These are phyloP conservation scores for Amoebophrya sp. DNA, from an alignment of 169 alveolate genomes.

Conservation along the genomic window DNA sequence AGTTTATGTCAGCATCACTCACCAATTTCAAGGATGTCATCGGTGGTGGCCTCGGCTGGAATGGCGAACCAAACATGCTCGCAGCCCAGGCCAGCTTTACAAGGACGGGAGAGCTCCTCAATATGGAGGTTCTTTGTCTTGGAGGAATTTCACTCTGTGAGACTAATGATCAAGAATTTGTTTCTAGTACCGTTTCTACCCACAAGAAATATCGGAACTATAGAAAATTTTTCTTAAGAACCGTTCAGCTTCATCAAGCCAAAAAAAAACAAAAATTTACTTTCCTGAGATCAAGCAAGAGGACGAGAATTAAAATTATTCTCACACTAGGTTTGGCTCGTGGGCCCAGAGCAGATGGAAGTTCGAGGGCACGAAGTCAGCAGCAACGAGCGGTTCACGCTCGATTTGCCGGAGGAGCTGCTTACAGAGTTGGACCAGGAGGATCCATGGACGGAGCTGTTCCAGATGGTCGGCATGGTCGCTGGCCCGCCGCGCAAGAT, in stretches of 20 bases:
- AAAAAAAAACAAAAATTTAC: no score
- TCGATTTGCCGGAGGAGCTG: neutral
- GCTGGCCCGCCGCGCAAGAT: neutral
- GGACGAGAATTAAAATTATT: no score
- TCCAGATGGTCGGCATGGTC: constrained; percentile 8
- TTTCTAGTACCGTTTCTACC: no score
- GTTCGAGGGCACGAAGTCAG: neutral
- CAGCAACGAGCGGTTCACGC: constrained; percentile 2
- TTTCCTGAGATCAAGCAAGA: no score
- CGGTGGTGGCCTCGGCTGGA: neutral
- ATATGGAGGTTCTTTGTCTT: no score
- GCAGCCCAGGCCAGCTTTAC: neutral
- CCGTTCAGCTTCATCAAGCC: no score
- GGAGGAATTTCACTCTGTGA: no score
- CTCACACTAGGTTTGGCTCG: neutral
- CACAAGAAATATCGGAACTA: no score
- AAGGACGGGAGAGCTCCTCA: neutral
- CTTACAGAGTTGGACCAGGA: neutral
- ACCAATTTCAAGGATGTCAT: neutral
- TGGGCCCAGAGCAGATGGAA: neutral
- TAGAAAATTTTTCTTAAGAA: no score
- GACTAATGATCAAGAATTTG: no score
- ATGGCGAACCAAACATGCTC: neutral
- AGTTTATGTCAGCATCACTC: neutral
- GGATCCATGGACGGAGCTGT: constrained; percentile 13